A percentile compares a stretch with the other conserved stretches of the same genome.
Conservation (phyloP, 2,329 filamentous ascomycete species). For the Aspergillus ochraceoroseus region DNA sequence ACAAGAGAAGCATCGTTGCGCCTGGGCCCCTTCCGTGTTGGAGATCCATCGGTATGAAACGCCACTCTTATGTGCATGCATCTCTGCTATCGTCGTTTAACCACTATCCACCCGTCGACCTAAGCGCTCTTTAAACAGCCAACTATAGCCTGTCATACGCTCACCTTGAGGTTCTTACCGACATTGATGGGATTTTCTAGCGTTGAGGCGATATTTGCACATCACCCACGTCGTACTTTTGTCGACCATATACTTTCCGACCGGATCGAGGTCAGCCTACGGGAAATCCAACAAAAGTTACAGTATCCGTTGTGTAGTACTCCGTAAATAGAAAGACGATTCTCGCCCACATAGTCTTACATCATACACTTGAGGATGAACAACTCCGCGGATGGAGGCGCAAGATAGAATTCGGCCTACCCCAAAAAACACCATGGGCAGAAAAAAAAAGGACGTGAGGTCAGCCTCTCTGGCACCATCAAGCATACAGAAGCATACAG, state of each 20-base stretch:
- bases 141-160: conserved; percentile 1
- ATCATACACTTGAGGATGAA: too few relatives aligned
- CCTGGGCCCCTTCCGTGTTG: conserved; percentile 12
- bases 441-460: too few relatives aligned
- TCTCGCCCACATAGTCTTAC: too few relatives aligned
- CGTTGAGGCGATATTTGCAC: background rate
- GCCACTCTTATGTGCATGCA: conserved; percentile 2
- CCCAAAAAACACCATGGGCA: too few relatives aligned
- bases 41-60: conserved; percentile 7
- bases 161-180: conserved; percentile 1
- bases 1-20: conserved; percentile 8
- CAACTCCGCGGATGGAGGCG: too few relatives aligned
- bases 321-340: too few relatives aligned
- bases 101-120: conserved; percentile 19
- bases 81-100: conserved; percentile 7
- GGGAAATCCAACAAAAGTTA: too few relatives aligned
- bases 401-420: too few relatives aligned
- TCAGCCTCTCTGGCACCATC: too few relatives aligned
- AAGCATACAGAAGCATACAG: too few relatives aligned
- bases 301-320: too few relatives aligned
- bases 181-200: conserved; percentile 1
- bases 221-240: conserved; percentile 7
- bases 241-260: background rate
- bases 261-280: too few relatives aligned
- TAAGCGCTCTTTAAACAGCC: conserved; percentile 17